Conservation (phyloP, 495 filamentous ascomycete genomes). For the Neurospora sp. region DNA sequence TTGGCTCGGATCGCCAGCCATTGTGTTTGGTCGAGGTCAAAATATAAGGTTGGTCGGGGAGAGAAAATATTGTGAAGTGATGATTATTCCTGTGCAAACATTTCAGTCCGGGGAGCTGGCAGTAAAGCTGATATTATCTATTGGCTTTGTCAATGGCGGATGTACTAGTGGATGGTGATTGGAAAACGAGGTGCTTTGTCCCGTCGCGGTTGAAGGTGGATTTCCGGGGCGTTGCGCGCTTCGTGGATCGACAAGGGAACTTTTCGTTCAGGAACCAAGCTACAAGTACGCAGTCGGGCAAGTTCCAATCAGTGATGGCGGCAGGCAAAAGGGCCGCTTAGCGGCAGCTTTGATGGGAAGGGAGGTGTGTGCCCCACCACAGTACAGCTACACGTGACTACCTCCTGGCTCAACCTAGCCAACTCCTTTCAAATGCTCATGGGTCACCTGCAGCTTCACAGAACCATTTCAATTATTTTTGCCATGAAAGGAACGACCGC, state of each 20-base stretch:
- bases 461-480: background rate
- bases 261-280: background rate
- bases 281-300: background rate
- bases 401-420: background rate
- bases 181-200: background rate
- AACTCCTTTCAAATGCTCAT: background rate
- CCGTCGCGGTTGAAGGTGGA: background rate
- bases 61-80: background rate
- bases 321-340: background rate
- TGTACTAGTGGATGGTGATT: background rate
- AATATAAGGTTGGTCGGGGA: background rate
- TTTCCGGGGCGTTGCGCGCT: background rate
- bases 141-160: background rate
- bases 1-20: constrained; percentile 26
- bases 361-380: background rate
- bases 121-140: background rate
- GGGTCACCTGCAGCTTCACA: background rate
- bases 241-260: background rate
- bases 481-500: background rate
- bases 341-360: background rate
- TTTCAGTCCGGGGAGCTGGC: background rate
- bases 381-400: background rate
- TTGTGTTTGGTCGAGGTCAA: constrained; percentile 1
- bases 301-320: background rate
- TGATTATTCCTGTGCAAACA: background rate